These are phyloP conservation scores for Solanum bulbocastanum DNA, from an alignment of 257 asterid species.

Conservation along the genomic window DNA sequence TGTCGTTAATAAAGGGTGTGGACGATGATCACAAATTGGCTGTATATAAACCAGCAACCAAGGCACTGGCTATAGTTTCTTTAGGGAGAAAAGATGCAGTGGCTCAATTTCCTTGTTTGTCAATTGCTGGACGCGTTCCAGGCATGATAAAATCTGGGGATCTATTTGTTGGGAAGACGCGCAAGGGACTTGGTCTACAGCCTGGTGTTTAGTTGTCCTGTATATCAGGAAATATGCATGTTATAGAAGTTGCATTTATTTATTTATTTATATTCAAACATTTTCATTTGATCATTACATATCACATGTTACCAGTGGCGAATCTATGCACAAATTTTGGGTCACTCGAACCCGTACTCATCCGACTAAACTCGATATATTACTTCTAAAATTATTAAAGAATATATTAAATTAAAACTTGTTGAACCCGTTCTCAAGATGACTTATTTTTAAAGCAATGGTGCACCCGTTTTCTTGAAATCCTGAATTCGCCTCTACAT, in stretches of 20 bases:
- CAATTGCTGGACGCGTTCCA: conserved; percentile 51
- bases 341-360: too few species aligned
- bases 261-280: too few species aligned
- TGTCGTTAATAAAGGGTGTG: conserved; percentile 28
- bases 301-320: neutral
- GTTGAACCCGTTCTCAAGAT: too few species aligned
- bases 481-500: too few species aligned
- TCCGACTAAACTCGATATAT: too few species aligned
- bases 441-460: too few species aligned
- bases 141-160: conserved; percentile 78
- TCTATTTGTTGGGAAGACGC: conserved; percentile 52
- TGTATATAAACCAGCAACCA: conserved; percentile 34
- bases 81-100: conserved; percentile 64
- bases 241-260: neutral
- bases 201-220: neutral
- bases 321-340: too few species aligned
- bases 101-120: conserved; percentile 37
- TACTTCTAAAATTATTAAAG: too few species aligned
- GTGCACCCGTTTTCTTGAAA: too few species aligned
- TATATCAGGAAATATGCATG: neutral
- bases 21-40: conserved; percentile 26
- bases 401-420: too few species aligned
- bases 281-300: neutral
- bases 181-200: conserved; percentile 56
- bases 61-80: conserved; percentile 50